Evolutionary conservation across 768 basidiomycete genomes (phyloP).

Genomic region (Auriscalpium microsporum): DNA sequence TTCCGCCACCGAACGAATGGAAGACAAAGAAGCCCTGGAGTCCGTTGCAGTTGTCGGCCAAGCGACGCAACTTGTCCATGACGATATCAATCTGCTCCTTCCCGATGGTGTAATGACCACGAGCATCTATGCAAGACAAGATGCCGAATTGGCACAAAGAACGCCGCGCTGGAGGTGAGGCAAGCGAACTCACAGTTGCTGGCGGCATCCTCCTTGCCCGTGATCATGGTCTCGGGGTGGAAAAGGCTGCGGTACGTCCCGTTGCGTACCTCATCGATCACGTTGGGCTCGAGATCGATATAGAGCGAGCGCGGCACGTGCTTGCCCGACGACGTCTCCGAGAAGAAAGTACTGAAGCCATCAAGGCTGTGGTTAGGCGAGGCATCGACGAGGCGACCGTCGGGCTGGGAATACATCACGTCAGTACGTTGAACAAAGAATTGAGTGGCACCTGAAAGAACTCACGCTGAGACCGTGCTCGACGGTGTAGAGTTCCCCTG

Average conservation of each 20-base stretch:
- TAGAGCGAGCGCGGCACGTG: slow-evolving; percentile 97
- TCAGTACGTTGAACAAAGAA: slow-evolving; percentile 3
- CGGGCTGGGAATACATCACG: slow-evolving; percentile 54
- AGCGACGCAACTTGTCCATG: slow-evolving; percentile 93
- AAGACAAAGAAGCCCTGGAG: slow-evolving; percentile 99
- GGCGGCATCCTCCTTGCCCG: slow-evolving; percentile 98
- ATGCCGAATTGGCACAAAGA: background rate
- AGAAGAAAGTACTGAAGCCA: slow-evolving; percentile 99
- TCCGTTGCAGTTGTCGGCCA: slow-evolving; percentile 96
- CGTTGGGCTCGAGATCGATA: slow-evolving; percentile 95
- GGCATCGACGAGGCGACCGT: slow-evolving; percentile 80
- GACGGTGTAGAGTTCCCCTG: slow-evolving; percentile 98
- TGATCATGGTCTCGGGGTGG: slow-evolving; percentile 98
- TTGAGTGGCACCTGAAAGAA: slow-evolving; percentile 17
- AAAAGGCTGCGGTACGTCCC: slow-evolving; percentile 95
- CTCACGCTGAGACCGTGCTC: slow-evolving; percentile 96
- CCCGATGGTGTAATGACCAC: slow-evolving; percentile 98
- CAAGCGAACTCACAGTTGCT: slow-evolving; percentile 77
- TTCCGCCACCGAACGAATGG: slow-evolving; percentile 99
- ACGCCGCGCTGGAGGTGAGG: background rate
- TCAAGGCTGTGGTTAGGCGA: slow-evolving; percentile 70
- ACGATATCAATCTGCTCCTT: slow-evolving; percentile 97
- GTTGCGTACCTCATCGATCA: slow-evolving; percentile 94
- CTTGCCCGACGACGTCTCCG: slow-evolving; percentile 93
- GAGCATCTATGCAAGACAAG: slow-evolving; percentile 60